These are phyloP conservation scores for Solanum piurae DNA, from an alignment of 257 asterid genomes.

Conservation along the genomic window DNA sequence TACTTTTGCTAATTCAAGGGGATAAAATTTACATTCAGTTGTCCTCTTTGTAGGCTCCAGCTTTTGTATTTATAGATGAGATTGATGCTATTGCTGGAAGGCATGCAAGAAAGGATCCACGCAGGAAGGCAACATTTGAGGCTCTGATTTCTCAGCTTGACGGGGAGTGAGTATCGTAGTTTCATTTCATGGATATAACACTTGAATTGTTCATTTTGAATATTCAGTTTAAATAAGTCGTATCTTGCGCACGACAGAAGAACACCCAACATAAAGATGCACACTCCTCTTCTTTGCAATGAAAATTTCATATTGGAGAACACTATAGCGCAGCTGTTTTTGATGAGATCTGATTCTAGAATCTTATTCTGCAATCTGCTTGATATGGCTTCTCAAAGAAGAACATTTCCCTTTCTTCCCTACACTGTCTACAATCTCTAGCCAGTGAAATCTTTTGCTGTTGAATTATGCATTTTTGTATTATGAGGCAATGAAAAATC, in stretches of 20 bases:
- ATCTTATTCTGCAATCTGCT: neutral
- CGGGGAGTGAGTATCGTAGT: constrained; percentile 71
- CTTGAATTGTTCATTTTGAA: no score
- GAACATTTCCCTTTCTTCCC: neutral
- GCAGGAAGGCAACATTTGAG: constrained; percentile 78
- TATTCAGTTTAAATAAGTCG: no score
- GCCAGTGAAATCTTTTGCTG: neutral
- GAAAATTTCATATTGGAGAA: neutral
- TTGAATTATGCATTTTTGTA: neutral
- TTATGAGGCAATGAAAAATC: neutral
- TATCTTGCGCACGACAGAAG: no score
- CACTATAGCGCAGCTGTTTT: neutral
- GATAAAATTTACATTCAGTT: constrained; percentile 1
- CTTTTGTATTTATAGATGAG: constrained; percentile 92
- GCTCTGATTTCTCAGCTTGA: constrained; percentile 92
- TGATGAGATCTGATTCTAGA: neutral
- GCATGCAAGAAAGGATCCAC: constrained; percentile 84
- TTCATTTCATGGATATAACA: neutral
- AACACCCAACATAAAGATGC: no score
- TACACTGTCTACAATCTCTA: neutral
- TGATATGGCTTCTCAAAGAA: neutral
- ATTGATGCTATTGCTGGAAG: constrained; percentile 99
- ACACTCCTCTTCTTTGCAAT: neutral
- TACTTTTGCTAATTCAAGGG: neutral
- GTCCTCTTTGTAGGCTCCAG: constrained; percentile 72